Conservation (phyloP, 805 yeast genomes). For the Diddensiella transvaalensis region DNA sequence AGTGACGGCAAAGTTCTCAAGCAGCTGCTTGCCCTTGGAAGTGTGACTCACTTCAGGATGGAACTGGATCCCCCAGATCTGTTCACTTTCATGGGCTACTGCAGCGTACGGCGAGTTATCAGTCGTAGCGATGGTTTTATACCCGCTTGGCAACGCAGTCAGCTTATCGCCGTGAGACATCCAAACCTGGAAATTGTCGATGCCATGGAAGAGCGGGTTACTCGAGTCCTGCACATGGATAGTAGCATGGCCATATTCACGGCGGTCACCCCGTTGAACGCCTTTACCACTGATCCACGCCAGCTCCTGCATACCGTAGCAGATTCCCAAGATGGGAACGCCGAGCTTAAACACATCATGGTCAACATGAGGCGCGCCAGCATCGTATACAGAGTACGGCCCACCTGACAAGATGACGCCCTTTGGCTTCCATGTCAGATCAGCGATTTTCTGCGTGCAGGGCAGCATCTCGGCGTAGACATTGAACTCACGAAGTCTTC, state of each 20-base stretch:
- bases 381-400: conserved; percentile 95
- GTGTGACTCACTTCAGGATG: conserved; percentile 99
- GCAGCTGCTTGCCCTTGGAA: conserved; percentile 77
- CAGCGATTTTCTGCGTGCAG: conserved; percentile 95
- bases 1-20: conserved; percentile 88
- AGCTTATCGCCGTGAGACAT: conserved; percentile 99
- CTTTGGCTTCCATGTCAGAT: conserved; percentile 89
- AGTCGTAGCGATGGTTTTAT: conserved; percentile 83
- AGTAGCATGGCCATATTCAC: conserved; percentile 97
- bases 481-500: conserved; percentile 96
- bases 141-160: conserved; percentile 83
- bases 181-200: conserved; percentile 96
- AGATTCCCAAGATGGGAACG: conserved; percentile 95
- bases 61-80: conserved; percentile 93
- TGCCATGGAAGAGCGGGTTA: conserved; percentile 77
- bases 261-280: conserved; percentile 93
- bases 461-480: conserved; percentile 99
- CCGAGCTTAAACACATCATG: conserved; percentile 83
- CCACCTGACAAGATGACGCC: conserved; percentile 97
- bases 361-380: conserved; percentile 96
- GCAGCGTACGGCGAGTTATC: conserved; percentile 96
- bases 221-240: conserved; percentile 65
- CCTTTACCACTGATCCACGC: conserved; percentile 97
- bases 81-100: conserved; percentile 67
- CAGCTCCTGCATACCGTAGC: conserved; percentile 98